Conservation (phyloP, 192 early-diverging fungal genomes). For the Kickxella alabastrina region DNA sequence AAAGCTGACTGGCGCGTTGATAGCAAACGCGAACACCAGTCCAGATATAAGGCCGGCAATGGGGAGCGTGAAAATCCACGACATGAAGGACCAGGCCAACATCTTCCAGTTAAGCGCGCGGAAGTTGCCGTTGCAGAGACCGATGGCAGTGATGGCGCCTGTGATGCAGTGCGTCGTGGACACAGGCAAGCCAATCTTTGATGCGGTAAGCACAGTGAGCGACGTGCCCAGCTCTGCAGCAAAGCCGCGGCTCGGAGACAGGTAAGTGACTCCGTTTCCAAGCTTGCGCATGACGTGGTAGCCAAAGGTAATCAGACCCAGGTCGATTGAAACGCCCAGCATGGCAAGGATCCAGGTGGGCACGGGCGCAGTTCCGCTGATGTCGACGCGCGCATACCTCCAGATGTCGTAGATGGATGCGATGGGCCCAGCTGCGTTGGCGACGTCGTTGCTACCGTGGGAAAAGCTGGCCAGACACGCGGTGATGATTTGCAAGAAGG, state of each 20-base stretch:
- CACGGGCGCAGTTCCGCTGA: conserved; percentile 55
- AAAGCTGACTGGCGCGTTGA: conserved; percentile 48
- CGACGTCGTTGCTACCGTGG: conserved; percentile 83
- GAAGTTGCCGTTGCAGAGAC: conserved; percentile 65
- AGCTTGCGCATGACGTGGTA: conserved; percentile 73
- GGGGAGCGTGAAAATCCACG: conserved; percentile 76
- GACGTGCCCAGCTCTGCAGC: conserved; percentile 70
- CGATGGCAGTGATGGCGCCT: conserved; percentile 70
- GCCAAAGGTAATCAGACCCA: conserved; percentile 72
- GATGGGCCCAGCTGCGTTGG: conserved; percentile 80
- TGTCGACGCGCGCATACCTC: conserved; percentile 50
- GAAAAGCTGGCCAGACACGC: conserved; percentile 79
- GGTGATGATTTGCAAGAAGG: conserved; percentile 76
- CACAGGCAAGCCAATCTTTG: conserved; percentile 73
- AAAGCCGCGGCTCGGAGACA: conserved; percentile 78
- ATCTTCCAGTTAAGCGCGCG: conserved; percentile 75
- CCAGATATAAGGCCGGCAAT: conserved; percentile 63
- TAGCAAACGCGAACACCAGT: conserved; percentile 63
- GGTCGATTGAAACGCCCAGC: conserved; percentile 70
- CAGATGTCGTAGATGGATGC: conserved; percentile 73
- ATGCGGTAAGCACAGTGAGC: conserved; percentile 76
- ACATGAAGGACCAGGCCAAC: conserved; percentile 59
- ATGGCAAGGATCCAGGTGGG: conserved; percentile 74
- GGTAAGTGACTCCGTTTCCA: conserved; percentile 81
- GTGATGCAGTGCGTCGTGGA: conserved; percentile 83